phyloP scores from a whole-genome alignment of 75 land plant species.

The Adiantum capillusveneris region DNA sequence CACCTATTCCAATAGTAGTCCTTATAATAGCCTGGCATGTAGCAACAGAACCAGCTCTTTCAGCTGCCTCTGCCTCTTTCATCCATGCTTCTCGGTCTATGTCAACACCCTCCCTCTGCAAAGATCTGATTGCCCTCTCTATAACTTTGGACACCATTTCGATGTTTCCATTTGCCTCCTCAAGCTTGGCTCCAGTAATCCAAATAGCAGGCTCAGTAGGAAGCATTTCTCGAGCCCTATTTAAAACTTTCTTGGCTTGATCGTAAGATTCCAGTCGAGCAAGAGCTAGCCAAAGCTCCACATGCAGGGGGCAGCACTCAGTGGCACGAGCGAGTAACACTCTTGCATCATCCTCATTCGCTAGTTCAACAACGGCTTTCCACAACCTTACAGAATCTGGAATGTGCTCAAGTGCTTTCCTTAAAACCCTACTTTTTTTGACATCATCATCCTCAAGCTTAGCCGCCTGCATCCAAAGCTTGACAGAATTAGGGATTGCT shows the following conservation, averaged over 20 bases:
- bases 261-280: constrained; percentile 87
- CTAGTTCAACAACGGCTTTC: constrained; percentile 91
- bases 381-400: constrained; percentile 94
- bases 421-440: constrained; percentile 60
- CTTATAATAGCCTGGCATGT: no score
- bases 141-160: constrained; percentile 65
- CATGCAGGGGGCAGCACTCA: constrained; percentile 87
- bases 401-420: constrained; percentile 79
- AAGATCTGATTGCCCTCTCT: constrained; percentile 54
- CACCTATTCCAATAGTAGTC: constrained; percentile 39
- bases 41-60: no score
- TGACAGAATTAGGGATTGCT: constrained; percentile 78
- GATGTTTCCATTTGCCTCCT: constrained; percentile 89
- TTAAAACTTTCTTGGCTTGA: constrained; percentile 75
- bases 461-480: constrained; percentile 90
- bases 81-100: constrained; percentile 94
- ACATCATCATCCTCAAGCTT: constrained; percentile 65
- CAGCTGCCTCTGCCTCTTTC: constrained; percentile 98
- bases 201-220: constrained; percentile 79
- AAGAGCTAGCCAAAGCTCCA: constrained; percentile 88
- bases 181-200: constrained; percentile 95
- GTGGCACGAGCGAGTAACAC: constrained; percentile 76
- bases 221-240: constrained; percentile 62
- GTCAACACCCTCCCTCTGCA: constrained; percentile 61
- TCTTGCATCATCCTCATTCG: constrained; percentile 89